phyloP scores from a whole-genome alignment of 257 asterid genomes.

The Solanum lycopersicoides region DNA sequence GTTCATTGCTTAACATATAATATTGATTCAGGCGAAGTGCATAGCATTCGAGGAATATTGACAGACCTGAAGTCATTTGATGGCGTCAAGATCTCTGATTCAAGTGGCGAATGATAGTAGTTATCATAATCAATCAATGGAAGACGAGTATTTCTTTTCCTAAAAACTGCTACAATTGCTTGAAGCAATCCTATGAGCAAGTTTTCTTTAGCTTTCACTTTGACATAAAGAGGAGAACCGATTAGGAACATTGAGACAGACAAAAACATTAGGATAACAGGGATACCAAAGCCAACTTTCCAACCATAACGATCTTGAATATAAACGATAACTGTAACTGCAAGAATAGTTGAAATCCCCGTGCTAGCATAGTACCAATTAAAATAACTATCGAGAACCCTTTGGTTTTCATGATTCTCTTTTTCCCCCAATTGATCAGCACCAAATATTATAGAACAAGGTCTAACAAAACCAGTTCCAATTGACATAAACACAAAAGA shows the following conservation, averaged over 20 bases:
- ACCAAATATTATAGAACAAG: not conserved
- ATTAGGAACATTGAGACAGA: conserved; percentile 1
- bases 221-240: conserved; percentile 5
- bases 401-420: not conserved
- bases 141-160: not conserved
- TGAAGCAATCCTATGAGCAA: conserved; percentile 1
- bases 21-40: not conserved
- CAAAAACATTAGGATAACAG: conserved; percentile 3
- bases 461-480: conserved; percentile 12
- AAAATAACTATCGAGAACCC: not conserved
- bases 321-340: conserved; percentile 3
- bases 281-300: conserved; percentile 8
- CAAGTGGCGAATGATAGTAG: not conserved
- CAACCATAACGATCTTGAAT: conserved; percentile 17
- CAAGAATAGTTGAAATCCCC: conserved; percentile 3
- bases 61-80: conserved; percentile 2
- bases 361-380: conserved; percentile 7
- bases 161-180: conserved; percentile 8
- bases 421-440: not conserved
- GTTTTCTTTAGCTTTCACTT: not conserved
- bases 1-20: not conserved
- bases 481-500: conserved; percentile 2
- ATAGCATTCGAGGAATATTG: not conserved
- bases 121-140: not conserved
- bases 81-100: not conserved